Base-by-base conservation (phyloP, 306 rosid species). In the Pyrus communis region DNA sequence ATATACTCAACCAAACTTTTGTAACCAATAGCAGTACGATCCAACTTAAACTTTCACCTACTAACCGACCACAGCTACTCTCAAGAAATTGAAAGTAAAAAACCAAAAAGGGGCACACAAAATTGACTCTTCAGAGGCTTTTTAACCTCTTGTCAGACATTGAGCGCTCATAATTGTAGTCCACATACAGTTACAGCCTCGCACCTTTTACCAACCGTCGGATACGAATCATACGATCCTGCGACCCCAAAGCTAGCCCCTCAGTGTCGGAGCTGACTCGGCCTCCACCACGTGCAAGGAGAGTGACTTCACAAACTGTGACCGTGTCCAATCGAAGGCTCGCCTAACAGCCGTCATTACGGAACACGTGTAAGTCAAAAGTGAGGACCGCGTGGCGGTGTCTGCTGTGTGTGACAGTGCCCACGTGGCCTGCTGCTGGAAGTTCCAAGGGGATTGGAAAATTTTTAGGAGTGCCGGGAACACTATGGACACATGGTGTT, bases 311-410 rank as follows among this genome's bases (percentile, higher is more conserved):
- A 5, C 0, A 6, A 14, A 43, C 33, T 25, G 42, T 4, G 62
- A 35, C 35, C 58, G 78, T 54, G 74, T 54, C 74, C 28, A 15
- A 23, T 51, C 11, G 3, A 55, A 78, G 54, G 66, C 74, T 70
- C 67, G 59, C 73, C 45, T 13, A 67, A 21, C 2, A 59, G 87
- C 84, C 77, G 89, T 78, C 86, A 33, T 0, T 19, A 21, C 2
- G 4, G 80, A 75, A 69, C 89, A 84, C 88, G 91, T 88, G 93
- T 83, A 74, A 11, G 77, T n/a, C 14, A 51, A 23, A 0, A 14
- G 27, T 2, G 65, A 49, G 28, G 79, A 82, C 91, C 82, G 80
- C 18, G 74, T 78, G 83, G 78, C 35, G 0, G 2, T 11, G 49
- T 27, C 27, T 4, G 4, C 11, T 11, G 18, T 75, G 30, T 10